Percentiles rank a stretch among this genome's conserved stretches.
These are phyloP conservation scores for Diaporthe citrichinensis DNA, from an alignment of 2,329 filamentous ascomycete genomes.

Conservation along the genomic window DNA sequence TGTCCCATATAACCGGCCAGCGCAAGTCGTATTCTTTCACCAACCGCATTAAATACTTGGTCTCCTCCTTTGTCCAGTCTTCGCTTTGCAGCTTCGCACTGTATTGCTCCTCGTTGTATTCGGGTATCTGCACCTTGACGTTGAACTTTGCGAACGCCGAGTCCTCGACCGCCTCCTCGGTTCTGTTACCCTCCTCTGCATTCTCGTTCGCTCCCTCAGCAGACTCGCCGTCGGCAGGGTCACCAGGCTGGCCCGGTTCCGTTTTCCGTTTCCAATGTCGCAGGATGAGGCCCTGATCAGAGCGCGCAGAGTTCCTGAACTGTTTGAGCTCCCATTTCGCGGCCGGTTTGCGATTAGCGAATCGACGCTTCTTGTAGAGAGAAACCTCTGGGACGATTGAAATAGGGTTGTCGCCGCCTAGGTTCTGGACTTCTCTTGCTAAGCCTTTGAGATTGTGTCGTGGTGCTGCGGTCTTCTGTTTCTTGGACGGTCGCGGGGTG, in stretches of 20 bases:
- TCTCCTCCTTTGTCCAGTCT: slow-evolving; percentile 94
- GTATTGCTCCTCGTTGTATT: slow-evolving; percentile 92
- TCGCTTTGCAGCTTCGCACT: slow-evolving; percentile 77
- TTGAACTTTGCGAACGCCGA: slow-evolving; percentile 89
- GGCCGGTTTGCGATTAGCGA: slow-evolving; percentile 68
- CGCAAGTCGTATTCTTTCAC: slow-evolving; percentile 86
- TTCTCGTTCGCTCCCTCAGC: slow-evolving; percentile 54
- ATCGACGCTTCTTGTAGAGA: slow-evolving; percentile 71
- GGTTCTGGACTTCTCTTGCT: slow-evolving; percentile 75
- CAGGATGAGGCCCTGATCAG: slow-evolving; percentile 76
- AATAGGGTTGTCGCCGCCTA: slow-evolving; percentile 77
- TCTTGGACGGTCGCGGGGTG: slow-evolving; percentile 75
- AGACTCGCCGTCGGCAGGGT: slow-evolving; percentile 47
- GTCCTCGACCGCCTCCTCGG: slow-evolving; percentile 62
- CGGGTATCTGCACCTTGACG: slow-evolving; percentile 81
- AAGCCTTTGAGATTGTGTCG: slow-evolving; percentile 73
- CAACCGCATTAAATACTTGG: slow-evolving; percentile 86
- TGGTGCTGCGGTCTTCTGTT: slow-evolving; percentile 77
- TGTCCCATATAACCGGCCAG: slow-evolving; percentile 93
- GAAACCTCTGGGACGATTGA: slow-evolving; percentile 74
- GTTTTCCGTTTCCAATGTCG: slow-evolving; percentile 84
- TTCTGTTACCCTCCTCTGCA: slow-evolving; percentile 45
- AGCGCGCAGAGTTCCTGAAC: slow-evolving; percentile 84
- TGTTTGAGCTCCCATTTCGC: slow-evolving; percentile 75
- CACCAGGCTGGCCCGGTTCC: slow-evolving; percentile 54